Base-by-base conservation (phyloP, 176 grass and related monocot genomes). In the Cenchrus purpureus region DNA sequence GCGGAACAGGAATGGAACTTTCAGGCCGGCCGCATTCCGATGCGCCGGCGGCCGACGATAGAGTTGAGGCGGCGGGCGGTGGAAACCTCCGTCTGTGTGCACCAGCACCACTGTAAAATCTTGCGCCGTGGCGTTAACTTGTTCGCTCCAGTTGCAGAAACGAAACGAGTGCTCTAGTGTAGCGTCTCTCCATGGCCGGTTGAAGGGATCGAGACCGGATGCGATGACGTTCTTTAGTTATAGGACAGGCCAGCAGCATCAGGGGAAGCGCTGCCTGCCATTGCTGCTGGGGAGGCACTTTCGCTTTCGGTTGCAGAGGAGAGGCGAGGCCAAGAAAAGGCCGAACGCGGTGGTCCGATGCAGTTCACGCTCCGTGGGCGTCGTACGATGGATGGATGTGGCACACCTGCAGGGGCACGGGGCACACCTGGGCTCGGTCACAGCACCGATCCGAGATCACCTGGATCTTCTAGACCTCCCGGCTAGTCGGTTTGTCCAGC, bases 401-500 rank as follows among this genome's bases (percentile, higher is more conserved):
- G 9, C 50, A 31, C 40, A 71, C 22, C 73, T 76, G 61, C 31
- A 44, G 15, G 51, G 48, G 49, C 71, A 74, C 71, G 71, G 12
- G 71, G 7, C 71, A 16, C 22, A 28, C 12, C 48, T 6, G 65
- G 14, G 32, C 40, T 55, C n/a, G 55, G 79, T 44, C 65, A 17
- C 19, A 28, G 64, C 49, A 2, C 19, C 17, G 78, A 40, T 51
- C 48, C 31, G 29, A 53, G 61, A 34, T 42, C 53, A 4, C 49
- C 11, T 2, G 61, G 17, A 4, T 2, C 5, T 55, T 84, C 61
- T 84, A 84, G 72, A 67, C 34, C 13, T 76, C 49, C 57, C 82
- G 72, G 58, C 22, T 75, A 12, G 68, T 51, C 17, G 28, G 57
- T 66, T 44, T 66, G 61, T 68, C 34, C 20, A 76, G 82, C 49